Evolutionary conservation across 306 rosid species (phyloP).

Genomic region (Acmispon strigosus): DNA sequence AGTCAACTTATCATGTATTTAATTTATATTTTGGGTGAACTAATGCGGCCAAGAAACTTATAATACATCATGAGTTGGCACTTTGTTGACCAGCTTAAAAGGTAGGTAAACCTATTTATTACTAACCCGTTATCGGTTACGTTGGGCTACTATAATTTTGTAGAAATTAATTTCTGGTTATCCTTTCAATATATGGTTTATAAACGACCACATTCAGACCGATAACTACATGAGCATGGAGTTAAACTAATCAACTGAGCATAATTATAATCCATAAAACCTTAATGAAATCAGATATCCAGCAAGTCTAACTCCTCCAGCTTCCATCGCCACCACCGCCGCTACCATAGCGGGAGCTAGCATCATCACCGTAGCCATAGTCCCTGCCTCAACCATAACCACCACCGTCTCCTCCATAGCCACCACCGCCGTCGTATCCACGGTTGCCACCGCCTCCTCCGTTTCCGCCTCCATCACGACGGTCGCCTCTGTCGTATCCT

Average conservation of each 20-base stretch:
- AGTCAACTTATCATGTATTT: too few relatives aligned
- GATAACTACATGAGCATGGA: neutral
- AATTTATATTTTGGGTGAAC: too few relatives aligned
- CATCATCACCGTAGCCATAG: slow-evolving; percentile 14
- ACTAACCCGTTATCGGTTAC: too few relatives aligned
- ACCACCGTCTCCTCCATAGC: neutral
- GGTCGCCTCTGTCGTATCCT: neutral
- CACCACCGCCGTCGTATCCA: neutral
- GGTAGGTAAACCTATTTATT: too few relatives aligned
- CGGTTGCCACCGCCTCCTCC: neutral
- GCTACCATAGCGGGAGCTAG: slow-evolving; percentile 33
- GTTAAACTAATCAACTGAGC: neutral
- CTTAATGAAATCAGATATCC: neutral
- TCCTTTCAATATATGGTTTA: neutral
- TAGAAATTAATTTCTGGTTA: neutral
- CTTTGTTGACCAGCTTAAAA: too few relatives aligned
- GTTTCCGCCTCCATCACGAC: neutral
- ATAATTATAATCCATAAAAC: neutral
- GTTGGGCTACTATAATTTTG: too few relatives aligned
- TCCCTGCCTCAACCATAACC: neutral
- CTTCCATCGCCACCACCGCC: slow-evolving; percentile 32
- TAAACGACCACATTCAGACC: slow-evolving; percentile 14
- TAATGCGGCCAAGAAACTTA: too few relatives aligned
- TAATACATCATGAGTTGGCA: too few relatives aligned
- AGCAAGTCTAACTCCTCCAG: slow-evolving; percentile 48